Evolutionary conservation across 2,329 filamentous ascomycete genomes (phyloP), one percentile per base, ranked within the genome.

Genomic region (Xylariaceae sp.): DNA sequence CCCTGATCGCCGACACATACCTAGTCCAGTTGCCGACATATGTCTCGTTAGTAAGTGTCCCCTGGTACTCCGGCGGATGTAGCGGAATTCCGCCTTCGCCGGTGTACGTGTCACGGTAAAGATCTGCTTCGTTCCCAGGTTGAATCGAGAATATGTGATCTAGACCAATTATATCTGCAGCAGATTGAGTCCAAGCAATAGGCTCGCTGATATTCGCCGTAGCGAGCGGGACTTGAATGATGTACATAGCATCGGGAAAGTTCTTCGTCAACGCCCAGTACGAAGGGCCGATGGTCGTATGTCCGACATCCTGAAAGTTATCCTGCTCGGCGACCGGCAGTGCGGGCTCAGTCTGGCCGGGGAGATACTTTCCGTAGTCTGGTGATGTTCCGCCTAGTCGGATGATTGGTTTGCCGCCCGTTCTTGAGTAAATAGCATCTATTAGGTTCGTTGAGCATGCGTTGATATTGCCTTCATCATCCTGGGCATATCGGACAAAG

Each of bases 1-100:
- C 64, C 15, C 65, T 49, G 44, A 75, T 71, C 17, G 70, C 70
- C 2, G 66, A 62, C 13, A 69, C 70, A 56, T 74, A 74, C 34
- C 65, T 63, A 1, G 73, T 73, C 65, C 68, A 75, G 57, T 73
- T 74, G 4, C 68, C 68, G 10, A 74, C 72, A 51, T 75, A 75
- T 1, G 72, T 68, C 57, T 68, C 67, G 56, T 74, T 75, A 47
- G 52, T 60, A n/a, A 73, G 65, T 1, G 37, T 68, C n/a, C 71
- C 72, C 53, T 73, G 73, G 56, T 70, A 75, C 7, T 67, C 59
- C 3, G 73, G 73, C 1, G 73, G 73, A 4, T 68, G 66, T 1
- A 74, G 64, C 11, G 57, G 52, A n/a, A 70, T 62, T 2, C 66
- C 69, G 17, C 62, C 59, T 9, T 63, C 68, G 3, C 70, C 71